Evolutionary conservation across 139 green algal species (phyloP), one percentile per base, ranked within the genome.

Genomic region (Auxenochlorella pyrenoidosa): DNA sequence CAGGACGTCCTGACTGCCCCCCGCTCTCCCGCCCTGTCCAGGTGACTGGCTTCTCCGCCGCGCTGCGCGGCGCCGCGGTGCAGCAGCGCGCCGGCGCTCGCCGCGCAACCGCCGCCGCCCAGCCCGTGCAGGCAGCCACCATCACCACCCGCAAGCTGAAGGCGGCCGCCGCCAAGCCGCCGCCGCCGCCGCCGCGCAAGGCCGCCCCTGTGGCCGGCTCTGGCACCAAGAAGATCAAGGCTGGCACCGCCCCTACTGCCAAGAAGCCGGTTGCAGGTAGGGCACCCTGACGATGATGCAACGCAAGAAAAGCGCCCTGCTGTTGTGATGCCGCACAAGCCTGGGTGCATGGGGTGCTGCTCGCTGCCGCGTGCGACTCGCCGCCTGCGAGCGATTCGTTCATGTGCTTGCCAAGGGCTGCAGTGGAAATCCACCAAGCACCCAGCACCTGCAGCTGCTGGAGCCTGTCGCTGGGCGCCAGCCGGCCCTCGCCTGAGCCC

Each of bases 41-140:
- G 66, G 44, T 86, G 32, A 28, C 43, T 43, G 66, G 66, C n/a
- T 79, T 86, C 44, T 36, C 34, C 66, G 47, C 41, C 82, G 65
- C 65, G 43, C 41, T 86, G 82, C 82, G 82, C 12, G 82, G 82
- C 66, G 66, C 82, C 21, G 82, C 82, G 6, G 38, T 86, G 82
- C 82, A 86, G 82, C 80, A 60, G 40, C 40, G 60, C 30, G 79
- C 79, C 3, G 79, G 30, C 26, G 32, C 58, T 59, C 6, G 63
- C 63, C 38, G 80, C 63, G 26, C 40, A 28, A 60, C 63, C 60
- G 16, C 80, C 18, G 19, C 34, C 0, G 51, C n/a, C 4, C 51
- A n/a, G 78, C n/a, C 60, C 26, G 80, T 85, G 60, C 80, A 77
- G 60, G 80, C 63, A 10, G 80, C 32, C 19, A 34, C 77, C 18